Evolutionary conservation across 139 green algal genomes (phyloP), one percentile per base, ranked within the genome.

Genomic region (Asterochloris sp.): DNA sequence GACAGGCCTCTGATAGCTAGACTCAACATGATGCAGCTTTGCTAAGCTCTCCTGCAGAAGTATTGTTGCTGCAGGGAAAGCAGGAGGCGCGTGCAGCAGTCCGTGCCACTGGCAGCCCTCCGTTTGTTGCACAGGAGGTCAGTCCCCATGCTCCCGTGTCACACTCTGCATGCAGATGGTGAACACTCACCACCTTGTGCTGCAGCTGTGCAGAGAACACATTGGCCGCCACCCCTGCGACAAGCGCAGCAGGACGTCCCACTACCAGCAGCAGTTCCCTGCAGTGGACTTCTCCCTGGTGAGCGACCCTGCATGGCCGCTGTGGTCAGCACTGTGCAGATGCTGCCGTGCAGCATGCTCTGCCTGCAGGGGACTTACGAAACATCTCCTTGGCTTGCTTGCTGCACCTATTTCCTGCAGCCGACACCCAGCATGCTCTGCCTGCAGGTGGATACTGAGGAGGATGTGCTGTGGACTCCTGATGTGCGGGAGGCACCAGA

Each of bases 221-320:
- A 54, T 92, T 10, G 89, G 89, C 10, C 80, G n/a, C 15, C 83
- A 83, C 19, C 89, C 89, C 0, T 92, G 89, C 63, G 89, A 92
- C 83, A 81, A 79, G 67, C 83, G 88, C 14, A 75, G 82, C n/a
- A 61, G 12, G 11, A 38, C 87, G 2, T 64, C 28, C 0, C 15
- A 67, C 9, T 87, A 89, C 68, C 54, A 62, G 74, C 10, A 80
- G 26, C 68, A 82, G 78, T 92, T 86, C 80, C 87, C 87, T 64
- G 88, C 69, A 21, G 78, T 92, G 0, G 87, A 92, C 84, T 92
- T 92, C 67, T 91, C 83, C 16, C 80, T 87, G 75, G 82, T 86
- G 61, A 16, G 64, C 19, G 14, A 0, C 13, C 47, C 38, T 28
- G 38, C 38, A 6, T 54, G 38, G 38, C 38, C 6, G 38, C 38